Evolutionary conservation across 1,139 yeast species (phyloP), one percentile per base, ranked within the genome.

Genomic region (Taphrina communis): DNA sequence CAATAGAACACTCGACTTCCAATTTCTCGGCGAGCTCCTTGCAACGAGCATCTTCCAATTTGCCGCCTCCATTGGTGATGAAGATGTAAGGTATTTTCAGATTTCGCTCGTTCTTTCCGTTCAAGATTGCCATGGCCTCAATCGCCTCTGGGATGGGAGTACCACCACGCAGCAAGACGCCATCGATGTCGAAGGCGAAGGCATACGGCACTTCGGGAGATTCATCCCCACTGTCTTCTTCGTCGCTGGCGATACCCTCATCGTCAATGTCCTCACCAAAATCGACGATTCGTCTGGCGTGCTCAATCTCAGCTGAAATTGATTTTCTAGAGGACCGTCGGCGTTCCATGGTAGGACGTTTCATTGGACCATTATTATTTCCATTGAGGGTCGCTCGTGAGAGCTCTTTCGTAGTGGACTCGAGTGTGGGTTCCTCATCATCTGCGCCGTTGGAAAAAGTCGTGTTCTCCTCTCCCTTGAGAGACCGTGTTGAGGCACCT

Each of bases 11-110:
- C 58, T 83, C 84, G 55, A 84, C 65, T 14, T 82, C 82, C 72
- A 89, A 82, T 71, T 91, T 80, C 66, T 83, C 81, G 50, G 88
- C 82, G 75, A 90, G 82, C 74, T 89, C 94, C 68, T 83, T 83
- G 60, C 94, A 88, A 75, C 96, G 81, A 31, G 84, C 87, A 72
- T 82, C 79, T 76, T 90, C 96, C 8, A 91, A 89, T 76, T 89
- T 86, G 69, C 96, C 96, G 74, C 96, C 96, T 73, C 96, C 96
- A 77, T 90, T 90, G 68, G 96, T 90, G 73, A 90, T 94, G 78
- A 88, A 89, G 72, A 90, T 88, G 75, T 88, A 88, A 2, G 96
- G 96, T n/a, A 89, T 92, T 74, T 85, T 87, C 74, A 89, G 87
- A 76, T 88, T 86, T 81, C 89, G 89, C 58, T 87, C 84, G 80